These are phyloP conservation scores for Ceratocystis huliohia DNA, from an alignment of 2,329 filamentous ascomycete species.

Conservation along the genomic window DNA sequence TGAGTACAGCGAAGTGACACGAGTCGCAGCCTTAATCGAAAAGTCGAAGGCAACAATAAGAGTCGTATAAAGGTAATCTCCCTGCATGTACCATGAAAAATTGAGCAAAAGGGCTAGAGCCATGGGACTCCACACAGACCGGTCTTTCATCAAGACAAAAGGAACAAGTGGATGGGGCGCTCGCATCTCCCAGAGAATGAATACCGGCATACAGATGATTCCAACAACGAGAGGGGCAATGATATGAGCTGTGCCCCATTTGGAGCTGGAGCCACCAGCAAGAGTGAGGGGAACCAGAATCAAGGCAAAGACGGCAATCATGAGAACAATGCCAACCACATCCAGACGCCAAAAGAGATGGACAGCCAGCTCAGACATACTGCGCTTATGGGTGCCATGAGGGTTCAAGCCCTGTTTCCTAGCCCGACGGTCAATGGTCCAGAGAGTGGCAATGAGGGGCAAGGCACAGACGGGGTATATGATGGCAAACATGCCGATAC, in stretches of 20 bases:
- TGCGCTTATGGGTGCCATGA: slow-evolving; percentile 28
- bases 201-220: slow-evolving; percentile 38
- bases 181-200: slow-evolving; percentile 38
- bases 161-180: slow-evolving; percentile 44
- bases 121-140: slow-evolving; percentile 50
- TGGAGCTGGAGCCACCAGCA: slow-evolving; percentile 32
- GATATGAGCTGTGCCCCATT: slow-evolving; percentile 31
- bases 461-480: slow-evolving; percentile 47
- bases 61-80: slow-evolving; percentile 51
- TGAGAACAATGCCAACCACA: slow-evolving; percentile 33
- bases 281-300: slow-evolving; percentile 35
- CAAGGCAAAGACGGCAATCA: slow-evolving; percentile 36
- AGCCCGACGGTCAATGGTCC: slow-evolving; percentile 39
- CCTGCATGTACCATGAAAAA: slow-evolving; percentile 50
- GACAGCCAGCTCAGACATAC: not conserved
- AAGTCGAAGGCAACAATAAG: slow-evolving; percentile 50
- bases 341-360: slow-evolving; percentile 38
- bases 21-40: slow-evolving; percentile 41
- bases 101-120: slow-evolving; percentile 45
- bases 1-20: slow-evolving; percentile 47
- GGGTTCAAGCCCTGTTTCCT: slow-evolving; percentile 37
- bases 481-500: slow-evolving; percentile 52
- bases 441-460: slow-evolving; percentile 42
- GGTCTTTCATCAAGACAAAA: slow-evolving; percentile 48
- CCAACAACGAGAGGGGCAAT: slow-evolving; percentile 36